These are phyloP conservation scores for Acanthamoeba divionensis DNA, from an alignment of 208 protist genomes.

Conservation along the genomic window DNA sequence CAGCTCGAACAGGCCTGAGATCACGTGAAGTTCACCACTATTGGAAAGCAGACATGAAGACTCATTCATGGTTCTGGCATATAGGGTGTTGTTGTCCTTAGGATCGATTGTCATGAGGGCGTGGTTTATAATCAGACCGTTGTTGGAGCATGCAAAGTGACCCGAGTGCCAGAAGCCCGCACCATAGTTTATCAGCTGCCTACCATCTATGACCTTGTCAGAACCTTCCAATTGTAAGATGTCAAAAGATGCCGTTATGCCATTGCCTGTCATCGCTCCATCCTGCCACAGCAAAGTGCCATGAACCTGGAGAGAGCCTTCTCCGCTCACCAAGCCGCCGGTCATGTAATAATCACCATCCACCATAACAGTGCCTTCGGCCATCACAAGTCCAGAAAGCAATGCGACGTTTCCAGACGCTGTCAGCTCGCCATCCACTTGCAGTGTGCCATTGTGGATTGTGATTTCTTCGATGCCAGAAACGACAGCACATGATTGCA, in stretches of 20 bases:
- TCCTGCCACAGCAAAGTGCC: background rate
- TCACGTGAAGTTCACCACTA: background rate
- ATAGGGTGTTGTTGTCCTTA: background rate
- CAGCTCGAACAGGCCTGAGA: constrained; percentile 12
- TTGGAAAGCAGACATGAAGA: background rate
- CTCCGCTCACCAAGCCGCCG: background rate
- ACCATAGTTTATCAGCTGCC: constrained; percentile 16
- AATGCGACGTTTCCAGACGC: background rate
- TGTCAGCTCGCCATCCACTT: no score
- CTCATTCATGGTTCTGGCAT: background rate
- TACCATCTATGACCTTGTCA: background rate
- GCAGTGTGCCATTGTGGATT: no score
- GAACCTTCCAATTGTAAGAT: background rate
- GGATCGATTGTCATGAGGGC: background rate
- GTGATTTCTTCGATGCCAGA: no score
- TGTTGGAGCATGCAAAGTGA: constrained; percentile 5
- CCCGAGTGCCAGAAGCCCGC: constrained; percentile 8
- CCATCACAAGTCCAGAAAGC: background rate
- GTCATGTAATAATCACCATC: background rate
- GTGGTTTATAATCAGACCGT: constrained; percentile 5
- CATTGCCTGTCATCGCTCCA: constrained; percentile 2
- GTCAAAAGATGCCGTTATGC: background rate
- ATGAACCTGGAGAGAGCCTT: background rate
- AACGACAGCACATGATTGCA: no score
- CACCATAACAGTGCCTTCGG: background rate